Base-by-base conservation (phyloP, 2,329 filamentous ascomycete species). In the Pseudocercospora musae region DNA sequence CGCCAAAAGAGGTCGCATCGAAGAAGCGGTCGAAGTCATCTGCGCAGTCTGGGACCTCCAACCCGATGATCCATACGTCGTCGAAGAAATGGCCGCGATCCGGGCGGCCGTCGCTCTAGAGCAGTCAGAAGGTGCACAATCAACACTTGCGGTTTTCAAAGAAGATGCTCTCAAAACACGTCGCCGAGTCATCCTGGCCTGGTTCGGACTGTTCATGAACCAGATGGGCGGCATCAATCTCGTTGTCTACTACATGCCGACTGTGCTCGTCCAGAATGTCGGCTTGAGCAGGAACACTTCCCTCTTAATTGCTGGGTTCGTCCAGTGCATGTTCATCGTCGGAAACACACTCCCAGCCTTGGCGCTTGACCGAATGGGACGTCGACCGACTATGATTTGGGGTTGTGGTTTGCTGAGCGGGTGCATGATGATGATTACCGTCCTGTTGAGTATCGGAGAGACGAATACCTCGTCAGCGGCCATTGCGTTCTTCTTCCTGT, bases 401-500 rank as follows among this genome's bases (percentile, higher is more conserved):
- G 70, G 70, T 10, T 70, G 66, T 13, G 59, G 59, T 15, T 59
- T 57, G 10, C 62, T 71, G 13, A 59, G 62, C 23, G 64, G 78
- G n/a, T 78, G 74, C 46, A 70, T 72, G 77, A 74, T 78, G 66
- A 58, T 70, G 44, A 67, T 72, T 52, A 61, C 75, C 2, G 71
- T 76, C n/a, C 66, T 77, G 29, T 73, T 81, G 29, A 78, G 75
- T 27, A 78, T 79, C 69, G 74, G 67, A 2, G 64, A 75, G 9
- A 73, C 76, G 29, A 77, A 77, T 52, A 67, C 72, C 4, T 75
- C 78, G 1, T 74, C 75, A 5, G 79, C 78, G 0, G 78, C 78
- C 11, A 77, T 81, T 25, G 75, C 79, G 4, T 81, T 82, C 69
- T 81, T 81, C 71, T 80, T 81, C 69, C 72, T 77, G 54, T 64